Conservation (phyloP, 2,329 filamentous ascomycete species). For the Mycogone perniciosa region DNA sequence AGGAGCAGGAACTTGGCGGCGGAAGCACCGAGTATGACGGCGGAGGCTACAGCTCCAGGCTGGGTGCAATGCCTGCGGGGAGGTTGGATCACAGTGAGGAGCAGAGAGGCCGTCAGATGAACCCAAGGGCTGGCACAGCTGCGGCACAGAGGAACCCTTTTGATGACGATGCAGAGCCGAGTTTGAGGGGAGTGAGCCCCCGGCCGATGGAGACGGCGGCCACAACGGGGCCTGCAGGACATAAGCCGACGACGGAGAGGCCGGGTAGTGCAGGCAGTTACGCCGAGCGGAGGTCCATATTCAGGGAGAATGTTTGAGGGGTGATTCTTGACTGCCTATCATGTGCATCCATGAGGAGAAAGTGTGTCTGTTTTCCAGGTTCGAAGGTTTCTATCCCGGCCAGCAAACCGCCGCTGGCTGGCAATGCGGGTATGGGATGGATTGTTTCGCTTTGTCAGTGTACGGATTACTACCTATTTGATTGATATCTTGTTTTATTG, state of each 20-base stretch:
- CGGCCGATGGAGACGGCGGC: constrained; percentile 56
- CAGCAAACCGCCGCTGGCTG: no score
- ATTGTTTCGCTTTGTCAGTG: no score
- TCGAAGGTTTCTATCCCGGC: no score
- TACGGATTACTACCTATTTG: no score
- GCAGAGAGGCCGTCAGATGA: constrained; percentile 38
- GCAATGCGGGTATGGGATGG: no score
- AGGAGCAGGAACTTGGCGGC: constrained; percentile 62
- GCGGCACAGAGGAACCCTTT: constrained; percentile 55
- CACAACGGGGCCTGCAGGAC: constrained; percentile 17
- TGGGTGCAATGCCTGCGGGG: constrained; percentile 30
- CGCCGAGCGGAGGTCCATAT: constrained; percentile 63
- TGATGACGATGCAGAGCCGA: constrained; percentile 59
- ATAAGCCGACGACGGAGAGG: constrained; percentile 21
- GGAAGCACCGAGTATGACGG: constrained; percentile 27
- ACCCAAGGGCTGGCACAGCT: constrained; percentile 33
- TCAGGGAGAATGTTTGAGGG: constrained; percentile 59
- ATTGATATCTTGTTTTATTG: no score
- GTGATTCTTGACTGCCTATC: background rate
- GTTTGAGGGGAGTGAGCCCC: constrained; percentile 67
- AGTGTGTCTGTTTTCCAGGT: no score
- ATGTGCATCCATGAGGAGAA: background rate
- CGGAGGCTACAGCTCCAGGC: constrained; percentile 44
- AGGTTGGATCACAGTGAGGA: constrained; percentile 24
- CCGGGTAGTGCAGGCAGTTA: constrained; percentile 45